A percentile compares a stretch with the other conserved stretches of the same genome.
phyloP scores from a whole-genome alignment of 208 protist species.

The Blastocrithidia nonstop region DNA sequence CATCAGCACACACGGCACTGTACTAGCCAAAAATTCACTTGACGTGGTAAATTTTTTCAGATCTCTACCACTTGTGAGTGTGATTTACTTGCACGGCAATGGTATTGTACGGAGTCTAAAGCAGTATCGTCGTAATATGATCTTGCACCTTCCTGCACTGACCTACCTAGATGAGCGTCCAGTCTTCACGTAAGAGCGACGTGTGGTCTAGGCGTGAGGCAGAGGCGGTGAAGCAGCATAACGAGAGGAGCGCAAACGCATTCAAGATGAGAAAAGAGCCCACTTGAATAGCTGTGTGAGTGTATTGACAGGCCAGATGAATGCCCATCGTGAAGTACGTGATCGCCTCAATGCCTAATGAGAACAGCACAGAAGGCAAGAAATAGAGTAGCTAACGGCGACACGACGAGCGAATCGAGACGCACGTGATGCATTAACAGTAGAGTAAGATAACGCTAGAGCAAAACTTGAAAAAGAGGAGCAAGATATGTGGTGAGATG shows the following conservation, averaged over 20 bases:
- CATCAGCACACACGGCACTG: no score
- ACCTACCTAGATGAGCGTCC: constrained; percentile 83
- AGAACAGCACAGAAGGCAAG: constrained; percentile 28
- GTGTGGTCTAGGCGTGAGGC: constrained; percentile 69
- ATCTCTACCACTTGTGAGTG: constrained; percentile 62
- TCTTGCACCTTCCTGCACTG: constrained; percentile 54
- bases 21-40: constrained; percentile 11
- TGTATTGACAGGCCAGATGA: constrained; percentile 53
- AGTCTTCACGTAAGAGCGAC: constrained; percentile 75
- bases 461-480: constrained; percentile 14
- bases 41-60: constrained; percentile 60
- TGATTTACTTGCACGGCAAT: constrained; percentile 86
- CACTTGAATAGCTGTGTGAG: constrained; percentile 66
- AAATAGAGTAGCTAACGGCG: constrained; percentile 33
- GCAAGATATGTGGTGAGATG: constrained; percentile 13
- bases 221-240: constrained; percentile 54
- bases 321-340: constrained; percentile 44
- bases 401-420: constrained; percentile 22
- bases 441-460: constrained; percentile 15
- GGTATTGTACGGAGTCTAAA: constrained; percentile 34
- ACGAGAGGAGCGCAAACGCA: constrained; percentile 38
- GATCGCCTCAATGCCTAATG: constrained; percentile 56
- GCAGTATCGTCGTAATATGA: constrained; percentile 82
- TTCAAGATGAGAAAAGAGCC: constrained; percentile 67
- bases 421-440: constrained; percentile 10